Evolutionary conservation across 768 basidiomycete species (phyloP).

Genomic region (Xerocomus brunneocitrinus): DNA sequence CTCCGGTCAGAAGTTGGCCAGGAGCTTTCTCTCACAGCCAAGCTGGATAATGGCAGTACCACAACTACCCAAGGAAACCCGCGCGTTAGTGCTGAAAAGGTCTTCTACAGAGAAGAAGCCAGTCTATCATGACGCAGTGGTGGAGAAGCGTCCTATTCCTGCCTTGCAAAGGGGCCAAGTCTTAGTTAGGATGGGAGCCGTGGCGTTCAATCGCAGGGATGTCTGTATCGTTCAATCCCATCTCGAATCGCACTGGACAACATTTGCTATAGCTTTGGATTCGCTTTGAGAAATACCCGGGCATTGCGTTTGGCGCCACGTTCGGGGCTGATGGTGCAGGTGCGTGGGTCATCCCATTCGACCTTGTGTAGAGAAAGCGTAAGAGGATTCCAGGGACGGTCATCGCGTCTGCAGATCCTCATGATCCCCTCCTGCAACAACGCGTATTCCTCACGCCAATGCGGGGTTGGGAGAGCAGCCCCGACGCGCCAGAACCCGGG

Average conservation of each 20-base stretch:
- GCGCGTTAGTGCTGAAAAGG: slow-evolving; percentile 46
- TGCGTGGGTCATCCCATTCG: slow-evolving; percentile 18
- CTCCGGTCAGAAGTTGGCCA: no score
- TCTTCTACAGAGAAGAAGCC: slow-evolving; percentile 37
- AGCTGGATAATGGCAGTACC: slow-evolving; percentile 4
- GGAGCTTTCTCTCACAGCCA: background rate
- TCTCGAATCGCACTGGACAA: background rate
- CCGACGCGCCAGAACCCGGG: slow-evolving; percentile 62
- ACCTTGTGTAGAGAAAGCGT: background rate
- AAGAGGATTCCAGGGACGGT: slow-evolving; percentile 48
- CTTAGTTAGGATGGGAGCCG: slow-evolving; percentile 64
- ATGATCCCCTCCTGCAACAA: slow-evolving; percentile 54
- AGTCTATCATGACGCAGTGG: slow-evolving; percentile 51
- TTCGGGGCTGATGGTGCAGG: slow-evolving; percentile 77
- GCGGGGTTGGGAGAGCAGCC: slow-evolving; percentile 69
- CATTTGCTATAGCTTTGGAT: slow-evolving; percentile 59
- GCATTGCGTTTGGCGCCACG: slow-evolving; percentile 52
- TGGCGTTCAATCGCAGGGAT: slow-evolving; percentile 75
- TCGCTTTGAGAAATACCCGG: slow-evolving; percentile 62
- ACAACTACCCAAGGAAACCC: slow-evolving; percentile 37
- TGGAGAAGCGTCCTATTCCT: slow-evolving; percentile 50
- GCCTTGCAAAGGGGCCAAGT: slow-evolving; percentile 52
- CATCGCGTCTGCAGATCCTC: slow-evolving; percentile 47
- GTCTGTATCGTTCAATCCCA: slow-evolving; percentile 31
- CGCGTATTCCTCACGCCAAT: slow-evolving; percentile 74